phyloP scores from a whole-genome alignment of 164 flowering plant genomes.

The Buxus sempervirens region DNA sequence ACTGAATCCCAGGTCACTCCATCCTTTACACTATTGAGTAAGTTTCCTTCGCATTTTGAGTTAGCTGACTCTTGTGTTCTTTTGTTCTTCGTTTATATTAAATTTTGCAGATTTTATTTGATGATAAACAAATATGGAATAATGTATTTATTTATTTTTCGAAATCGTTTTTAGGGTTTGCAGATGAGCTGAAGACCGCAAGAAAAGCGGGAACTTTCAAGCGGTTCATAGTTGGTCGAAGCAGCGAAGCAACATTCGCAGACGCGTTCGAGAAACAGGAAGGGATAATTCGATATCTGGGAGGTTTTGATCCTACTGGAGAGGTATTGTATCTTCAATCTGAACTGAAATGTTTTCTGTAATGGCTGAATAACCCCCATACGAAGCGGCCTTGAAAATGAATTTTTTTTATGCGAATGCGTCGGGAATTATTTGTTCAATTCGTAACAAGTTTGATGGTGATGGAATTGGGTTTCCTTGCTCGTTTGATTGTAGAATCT shows the following conservation, averaged over 20 bases:
- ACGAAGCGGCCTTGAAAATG: too few species aligned
- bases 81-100: too few species aligned
- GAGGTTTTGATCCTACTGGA: conserved; percentile 73
- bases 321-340: conserved; percentile 41
- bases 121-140: not conserved
- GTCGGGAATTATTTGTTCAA: too few species aligned
- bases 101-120: not conserved
- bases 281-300: conserved; percentile 71
- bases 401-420: too few species aligned
- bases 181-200: conserved; percentile 70
- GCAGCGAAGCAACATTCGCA: conserved; percentile 77
- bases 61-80: too few species aligned
- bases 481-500: conserved; percentile 51
- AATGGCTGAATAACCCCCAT: too few species aligned
- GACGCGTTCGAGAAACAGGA: conserved; percentile 93
- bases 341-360: not conserved
- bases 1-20: conserved; percentile 31
- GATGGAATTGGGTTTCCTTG: conserved; percentile 18
- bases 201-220: conserved; percentile 61
- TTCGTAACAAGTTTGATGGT: too few species aligned
- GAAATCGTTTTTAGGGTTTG: conserved; percentile 47
- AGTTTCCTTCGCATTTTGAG: conserved; percentile 16
- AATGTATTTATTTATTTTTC: not conserved
- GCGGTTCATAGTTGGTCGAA: conserved; percentile 72
- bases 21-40: conserved; percentile 74